Percentiles rank a stretch among this genome's conserved stretches.
phyloP scores from a whole-genome alignment of 2,329 filamentous ascomycete genomes.

The Ophiocordyceps camponoti-floridani region DNA sequence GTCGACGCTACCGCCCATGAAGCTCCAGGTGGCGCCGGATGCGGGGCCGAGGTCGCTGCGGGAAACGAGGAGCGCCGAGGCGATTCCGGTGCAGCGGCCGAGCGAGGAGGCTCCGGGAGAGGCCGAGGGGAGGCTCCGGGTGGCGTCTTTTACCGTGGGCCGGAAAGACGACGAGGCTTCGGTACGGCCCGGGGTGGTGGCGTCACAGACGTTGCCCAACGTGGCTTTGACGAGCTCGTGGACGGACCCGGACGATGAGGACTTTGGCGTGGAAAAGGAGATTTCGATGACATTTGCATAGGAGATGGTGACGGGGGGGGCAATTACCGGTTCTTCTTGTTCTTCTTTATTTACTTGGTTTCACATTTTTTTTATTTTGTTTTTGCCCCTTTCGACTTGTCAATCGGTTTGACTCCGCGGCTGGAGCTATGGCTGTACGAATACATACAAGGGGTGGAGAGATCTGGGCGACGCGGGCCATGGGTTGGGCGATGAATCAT shows the following conservation, averaged over 20 bases:
- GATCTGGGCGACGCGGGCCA: too few relatives aligned
- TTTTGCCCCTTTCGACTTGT: too few relatives aligned
- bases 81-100: slow-evolving; percentile 7
- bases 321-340: neutral
- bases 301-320: neutral
- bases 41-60: slow-evolving; percentile 17
- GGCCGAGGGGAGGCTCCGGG: slow-evolving; percentile 28
- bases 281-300: slow-evolving; percentile 71
- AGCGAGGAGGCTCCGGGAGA: slow-evolving; percentile 1
- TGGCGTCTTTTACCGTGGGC: neutral
- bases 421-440: too few relatives aligned
- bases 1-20: slow-evolving; percentile 81
- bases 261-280: slow-evolving; percentile 56
- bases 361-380: neutral
- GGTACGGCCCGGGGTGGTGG: slow-evolving; percentile 12
- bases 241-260: slow-evolving; percentile 49
- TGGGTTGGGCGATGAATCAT: too few relatives aligned
- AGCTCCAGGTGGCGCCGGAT: slow-evolving; percentile 38
- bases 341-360: neutral
- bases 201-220: slow-evolving; percentile 30
- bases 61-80: slow-evolving; percentile 29
- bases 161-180: slow-evolving; percentile 12
- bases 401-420: too few relatives aligned
- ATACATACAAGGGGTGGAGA: too few relatives aligned
- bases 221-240: slow-evolving; percentile 44